phyloP scores from a whole-genome alignment of 257 asterid genomes.

The Solanum phureja region DNA sequence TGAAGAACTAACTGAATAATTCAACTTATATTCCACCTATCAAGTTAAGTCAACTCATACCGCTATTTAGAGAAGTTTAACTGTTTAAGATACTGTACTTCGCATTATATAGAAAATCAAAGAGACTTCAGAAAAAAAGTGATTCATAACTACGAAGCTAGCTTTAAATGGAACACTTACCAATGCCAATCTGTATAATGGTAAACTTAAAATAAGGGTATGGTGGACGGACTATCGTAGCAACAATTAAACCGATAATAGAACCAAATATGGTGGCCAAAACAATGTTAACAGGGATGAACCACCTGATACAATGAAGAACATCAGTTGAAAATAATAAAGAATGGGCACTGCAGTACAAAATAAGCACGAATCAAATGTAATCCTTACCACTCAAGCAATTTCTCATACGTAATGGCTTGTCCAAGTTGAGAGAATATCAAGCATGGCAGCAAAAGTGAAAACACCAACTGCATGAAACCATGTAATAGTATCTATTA shows the following conservation, averaged over 20 bases:
- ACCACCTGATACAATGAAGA: constrained; percentile 67
- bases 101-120: not conserved
- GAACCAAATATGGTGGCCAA: constrained; percentile 81
- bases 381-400: constrained; percentile 61
- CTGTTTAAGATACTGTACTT: not conserved
- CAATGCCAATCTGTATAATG: constrained; percentile 84
- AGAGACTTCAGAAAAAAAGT: not conserved
- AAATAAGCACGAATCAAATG: not conserved
- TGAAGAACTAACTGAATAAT: not conserved
- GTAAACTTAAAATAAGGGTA: constrained; percentile 89
- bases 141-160: not conserved
- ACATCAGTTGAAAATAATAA: not conserved
- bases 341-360: not conserved
- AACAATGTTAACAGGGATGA: constrained; percentile 86
- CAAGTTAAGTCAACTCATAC: not conserved
- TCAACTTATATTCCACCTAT: not conserved
- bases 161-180: constrained; percentile 18
- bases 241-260: constrained; percentile 72
- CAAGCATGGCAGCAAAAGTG: constrained; percentile 94
- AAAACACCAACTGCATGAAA: constrained; percentile 75
- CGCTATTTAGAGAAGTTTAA: not conserved
- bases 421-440: constrained; percentile 94
- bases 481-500: not conserved
- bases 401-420: constrained; percentile 66
- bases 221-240: constrained; percentile 63